Base-by-base conservation (phyloP, 306 rosid species). In the Lathyrus oleraceus region DNA sequence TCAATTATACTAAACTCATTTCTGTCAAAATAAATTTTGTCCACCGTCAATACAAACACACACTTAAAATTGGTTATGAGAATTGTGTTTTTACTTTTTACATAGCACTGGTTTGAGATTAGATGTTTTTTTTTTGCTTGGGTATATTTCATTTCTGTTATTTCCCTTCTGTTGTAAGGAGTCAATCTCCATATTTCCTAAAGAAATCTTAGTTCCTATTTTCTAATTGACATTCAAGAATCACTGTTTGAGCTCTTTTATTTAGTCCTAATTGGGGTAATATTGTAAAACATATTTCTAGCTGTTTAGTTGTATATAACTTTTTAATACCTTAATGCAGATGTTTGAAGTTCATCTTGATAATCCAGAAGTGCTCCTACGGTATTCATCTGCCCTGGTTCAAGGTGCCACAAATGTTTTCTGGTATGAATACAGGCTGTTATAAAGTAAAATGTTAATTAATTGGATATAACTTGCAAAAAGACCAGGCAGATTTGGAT, bases 371-470 rank as follows among this genome's bases (percentile, higher is more conserved):
- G 96, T 91, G 65, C 97, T 91, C 57, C 97, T 95, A 53, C 97
- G 97, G 40, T 89, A 89, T 81, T 91, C 99, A 65, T 89, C 95
- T 77, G 99, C 99, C 75, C 88, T 95, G 84, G 93, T 89, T 83
- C 90, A 95, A 89, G 99, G 99, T 70, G 96, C 95, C 74, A 85
- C 96, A 65, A 83, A 91, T 81, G 87, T 88, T 79, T 95, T 91
- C 91, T 95, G 99, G 99, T 95, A 91, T n/a, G 90, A 72, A 36
- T 71, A 35, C 75, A 62, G 42, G 32, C 45, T 20, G 35, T 28
- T 67, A 12, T 25, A 30, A 27, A 35, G 30, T 16, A 19, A 28
- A 23, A 17, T 1, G 14, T 58, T 72, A 49, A 39, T 44, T 67
- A 59, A 35, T 61, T 73, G 39, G 42, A 32, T 44, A 35, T 68